Evolutionary conservation across 768 basidiomycete genomes (phyloP).

Genomic region (Boletales sp.): DNA sequence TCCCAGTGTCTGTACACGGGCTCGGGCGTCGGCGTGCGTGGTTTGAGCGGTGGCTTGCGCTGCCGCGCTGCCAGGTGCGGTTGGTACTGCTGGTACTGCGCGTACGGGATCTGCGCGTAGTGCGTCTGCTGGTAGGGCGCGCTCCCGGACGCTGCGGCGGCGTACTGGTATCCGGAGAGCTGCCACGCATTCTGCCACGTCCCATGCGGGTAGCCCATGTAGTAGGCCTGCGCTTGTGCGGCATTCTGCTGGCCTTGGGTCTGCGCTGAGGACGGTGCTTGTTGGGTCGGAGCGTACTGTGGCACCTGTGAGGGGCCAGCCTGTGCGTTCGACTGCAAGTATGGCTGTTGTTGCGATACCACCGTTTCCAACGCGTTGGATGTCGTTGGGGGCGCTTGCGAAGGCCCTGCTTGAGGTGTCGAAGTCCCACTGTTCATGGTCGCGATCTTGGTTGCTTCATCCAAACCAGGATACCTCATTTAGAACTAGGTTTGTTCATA

Average conservation of each 20-base stretch:
- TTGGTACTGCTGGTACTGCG: constrained; percentile 33
- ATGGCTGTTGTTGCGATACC: constrained; percentile 5
- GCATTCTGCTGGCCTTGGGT: constrained; percentile 26
- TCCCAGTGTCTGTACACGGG: constrained; percentile 61
- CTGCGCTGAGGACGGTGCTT: constrained; percentile 15
- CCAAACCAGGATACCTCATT: constrained; percentile 3
- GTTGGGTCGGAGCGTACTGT: constrained; percentile 21
- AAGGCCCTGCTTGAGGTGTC: constrained; percentile 39
- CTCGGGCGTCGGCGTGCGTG: constrained; percentile 37
- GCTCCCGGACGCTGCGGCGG: constrained; percentile 22
- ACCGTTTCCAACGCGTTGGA: constrained; percentile 9
- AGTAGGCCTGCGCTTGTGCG: constrained; percentile 28
- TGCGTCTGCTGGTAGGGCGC: constrained; percentile 32
- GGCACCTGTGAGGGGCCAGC: constrained; percentile 15
- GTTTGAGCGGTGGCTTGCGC: constrained; percentile 25
- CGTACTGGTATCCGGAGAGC: constrained; percentile 31
- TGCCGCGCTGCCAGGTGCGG: constrained; percentile 25
- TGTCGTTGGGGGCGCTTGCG: constrained; percentile 16
- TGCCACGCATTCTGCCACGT: constrained; percentile 33
- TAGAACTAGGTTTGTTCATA: no score
- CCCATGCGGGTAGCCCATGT: constrained; percentile 33
- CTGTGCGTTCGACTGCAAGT: constrained; percentile 13
- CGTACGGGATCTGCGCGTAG: constrained; percentile 32
- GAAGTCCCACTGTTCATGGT: constrained; percentile 41
- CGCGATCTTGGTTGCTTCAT: not conserved